phyloP scores from a whole-genome alignment of 23 red algal genomes.

The Gracilaria vermiculophylla region DNA sequence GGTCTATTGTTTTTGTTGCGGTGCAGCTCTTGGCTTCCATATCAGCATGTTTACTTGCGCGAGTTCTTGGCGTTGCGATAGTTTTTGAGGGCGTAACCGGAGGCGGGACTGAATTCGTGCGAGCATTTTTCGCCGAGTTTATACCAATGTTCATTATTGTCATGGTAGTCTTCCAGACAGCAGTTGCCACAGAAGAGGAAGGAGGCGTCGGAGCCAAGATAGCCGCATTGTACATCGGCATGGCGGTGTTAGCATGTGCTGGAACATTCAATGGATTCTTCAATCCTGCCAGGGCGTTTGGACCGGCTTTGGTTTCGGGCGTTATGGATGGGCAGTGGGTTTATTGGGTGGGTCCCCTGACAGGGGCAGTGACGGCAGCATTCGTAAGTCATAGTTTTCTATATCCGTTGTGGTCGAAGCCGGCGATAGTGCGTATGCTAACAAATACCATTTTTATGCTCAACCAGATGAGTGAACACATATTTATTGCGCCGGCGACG shows the following conservation, averaged over 20 bases:
- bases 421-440: background rate
- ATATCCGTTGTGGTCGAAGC: background rate
- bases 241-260: constrained; percentile 45
- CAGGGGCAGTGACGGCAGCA: constrained; percentile 24
- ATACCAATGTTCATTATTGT: constrained; percentile 74
- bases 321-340: constrained; percentile 44
- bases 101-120: background rate
- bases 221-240: constrained; percentile 59
- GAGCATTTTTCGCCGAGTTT: constrained; percentile 56
- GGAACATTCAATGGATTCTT: constrained; percentile 45
- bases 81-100: constrained; percentile 26
- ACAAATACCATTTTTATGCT: background rate
- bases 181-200: constrained; percentile 49
- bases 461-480: constrained; percentile 31
- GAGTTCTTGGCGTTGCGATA: constrained; percentile 10
- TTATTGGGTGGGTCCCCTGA: constrained; percentile 44
- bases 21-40: constrained; percentile 48
- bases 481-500: constrained; percentile 54
- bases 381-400: constrained; percentile 23
- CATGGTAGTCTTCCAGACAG: constrained; percentile 46
- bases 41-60: constrained; percentile 35
- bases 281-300: constrained; percentile 62
- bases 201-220: constrained; percentile 51
- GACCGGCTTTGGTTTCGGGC: constrained; percentile 32
- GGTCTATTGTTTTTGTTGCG: constrained; percentile 28